Conservation (phyloP, 2,329 filamentous ascomycete genomes). For the Mariannaea sp. region DNA sequence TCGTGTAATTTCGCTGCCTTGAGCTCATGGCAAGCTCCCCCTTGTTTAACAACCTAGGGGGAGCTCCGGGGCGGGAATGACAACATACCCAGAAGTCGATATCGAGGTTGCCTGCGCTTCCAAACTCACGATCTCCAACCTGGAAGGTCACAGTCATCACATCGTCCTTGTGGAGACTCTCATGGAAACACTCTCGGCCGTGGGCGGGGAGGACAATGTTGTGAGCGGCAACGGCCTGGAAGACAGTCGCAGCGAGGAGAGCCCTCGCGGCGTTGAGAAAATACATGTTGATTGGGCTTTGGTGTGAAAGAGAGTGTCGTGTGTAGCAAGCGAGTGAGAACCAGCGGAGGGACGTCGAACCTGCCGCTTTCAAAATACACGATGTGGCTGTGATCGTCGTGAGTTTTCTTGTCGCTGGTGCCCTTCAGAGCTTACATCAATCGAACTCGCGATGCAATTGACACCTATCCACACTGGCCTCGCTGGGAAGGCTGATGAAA, state of each 20-base stretch:
- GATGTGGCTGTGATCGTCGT: slow-evolving; percentile 11
- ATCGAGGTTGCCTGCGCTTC: slow-evolving; percentile 89
- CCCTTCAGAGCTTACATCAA: slow-evolving; percentile 28
- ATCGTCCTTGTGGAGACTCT: slow-evolving; percentile 88
- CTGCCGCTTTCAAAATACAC: slow-evolving; percentile 2
- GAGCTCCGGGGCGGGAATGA: background rate
- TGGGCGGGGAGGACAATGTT: slow-evolving; percentile 95
- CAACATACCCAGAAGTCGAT: slow-evolving; percentile 93
- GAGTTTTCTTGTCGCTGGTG: background rate
- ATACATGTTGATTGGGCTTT: slow-evolving; percentile 33
- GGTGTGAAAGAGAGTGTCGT: background rate
- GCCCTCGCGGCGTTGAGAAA: slow-evolving; percentile 48
- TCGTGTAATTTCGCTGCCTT: slow-evolving; percentile 7
- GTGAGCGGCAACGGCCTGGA: slow-evolving; percentile 74
- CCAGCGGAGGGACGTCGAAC: slow-evolving; percentile 1
- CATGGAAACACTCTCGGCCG: slow-evolving; percentile 97
- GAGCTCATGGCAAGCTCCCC: slow-evolving; percentile 4
- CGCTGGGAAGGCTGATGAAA: slow-evolving; percentile 7
- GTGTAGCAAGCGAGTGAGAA: slow-evolving; percentile 9
- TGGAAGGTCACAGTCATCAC: slow-evolving; percentile 99
- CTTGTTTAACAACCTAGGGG: background rate
- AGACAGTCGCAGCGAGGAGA: slow-evolving; percentile 48
- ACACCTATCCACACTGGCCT: slow-evolving; percentile 37
- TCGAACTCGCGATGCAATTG: slow-evolving; percentile 36
- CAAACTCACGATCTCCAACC: slow-evolving; percentile 95